Evolutionary conservation across 31 red algal species (phyloP).

Genomic region (Pterothamnion heteromorphum): DNA sequence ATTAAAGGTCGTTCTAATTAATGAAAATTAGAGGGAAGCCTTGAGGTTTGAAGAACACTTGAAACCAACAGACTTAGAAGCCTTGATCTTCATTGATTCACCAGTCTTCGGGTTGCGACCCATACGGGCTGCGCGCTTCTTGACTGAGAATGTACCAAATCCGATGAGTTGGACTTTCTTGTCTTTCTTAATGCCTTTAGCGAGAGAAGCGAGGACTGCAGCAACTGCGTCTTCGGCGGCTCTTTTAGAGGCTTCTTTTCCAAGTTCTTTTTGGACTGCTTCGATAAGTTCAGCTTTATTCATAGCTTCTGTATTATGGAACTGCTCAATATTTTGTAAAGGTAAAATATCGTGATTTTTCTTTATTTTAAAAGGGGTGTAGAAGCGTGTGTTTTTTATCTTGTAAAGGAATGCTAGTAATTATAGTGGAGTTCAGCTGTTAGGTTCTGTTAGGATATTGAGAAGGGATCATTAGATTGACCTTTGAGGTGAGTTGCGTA

Average conservation of each 20-base stretch:
- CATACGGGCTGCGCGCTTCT: constrained; percentile 5
- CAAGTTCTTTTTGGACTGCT: constrained; percentile 20
- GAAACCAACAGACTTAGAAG: constrained; percentile 51
- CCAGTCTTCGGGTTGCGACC: constrained; percentile 47
- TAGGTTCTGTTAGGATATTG: neutral
- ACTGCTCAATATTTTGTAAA: constrained; percentile 6
- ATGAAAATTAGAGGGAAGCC: constrained; percentile 24
- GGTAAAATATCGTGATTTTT: constrained; percentile 11
- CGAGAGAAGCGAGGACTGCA: constrained; percentile 30
- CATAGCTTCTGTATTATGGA: constrained; percentile 27
- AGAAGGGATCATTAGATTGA: too few species aligned
- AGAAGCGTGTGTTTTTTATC: neutral
- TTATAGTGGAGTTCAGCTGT: neutral
- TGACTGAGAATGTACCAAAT: constrained; percentile 37
- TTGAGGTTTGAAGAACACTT: constrained; percentile 2
- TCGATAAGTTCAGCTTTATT: constrained; percentile 45
- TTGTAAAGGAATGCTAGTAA: neutral
- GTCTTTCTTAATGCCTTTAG: constrained; percentile 23
- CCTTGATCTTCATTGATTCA: constrained; percentile 45
- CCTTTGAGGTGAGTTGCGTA: too few species aligned
- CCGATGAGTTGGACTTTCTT: constrained; percentile 31
- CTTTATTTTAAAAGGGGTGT: neutral
- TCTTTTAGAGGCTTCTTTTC: constrained; percentile 25
- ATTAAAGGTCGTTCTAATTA: too few species aligned
- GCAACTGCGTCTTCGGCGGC: neutral